A percentile compares a stretch with the other conserved stretches of the same genome.
Conservation (phyloP, 208 protist species). For the Strigomonas galati region DNA sequence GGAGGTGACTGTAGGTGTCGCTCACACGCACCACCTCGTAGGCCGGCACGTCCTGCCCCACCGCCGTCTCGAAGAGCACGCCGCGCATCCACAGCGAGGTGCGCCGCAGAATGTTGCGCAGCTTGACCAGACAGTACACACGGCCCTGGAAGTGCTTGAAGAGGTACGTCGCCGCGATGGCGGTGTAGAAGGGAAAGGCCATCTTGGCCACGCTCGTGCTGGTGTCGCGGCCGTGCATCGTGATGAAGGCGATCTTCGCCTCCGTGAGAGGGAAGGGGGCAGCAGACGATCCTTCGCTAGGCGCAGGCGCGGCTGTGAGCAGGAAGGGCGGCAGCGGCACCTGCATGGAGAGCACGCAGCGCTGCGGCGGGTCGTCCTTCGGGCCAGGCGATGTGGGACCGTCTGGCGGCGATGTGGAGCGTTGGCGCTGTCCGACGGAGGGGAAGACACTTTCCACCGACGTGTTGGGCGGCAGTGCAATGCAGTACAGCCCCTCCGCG, state of each 20-base stretch:
- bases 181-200: slow-evolving; percentile 25
- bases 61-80: slow-evolving; percentile 37
- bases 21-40: slow-evolving; percentile 69
- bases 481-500: neutral
- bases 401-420: neutral
- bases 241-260: slow-evolving; percentile 40
- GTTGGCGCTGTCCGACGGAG: too few species aligned
- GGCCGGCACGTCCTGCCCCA: slow-evolving; percentile 42
- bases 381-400: neutral
- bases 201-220: slow-evolving; percentile 32
- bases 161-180: slow-evolving; percentile 37
- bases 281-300: neutral
- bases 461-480: neutral
- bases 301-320: slow-evolving; percentile 17
- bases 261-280: slow-evolving; percentile 12
- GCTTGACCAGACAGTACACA: slow-evolving; percentile 71
- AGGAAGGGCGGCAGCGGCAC: slow-evolving; percentile 62
- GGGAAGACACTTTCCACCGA: neutral
- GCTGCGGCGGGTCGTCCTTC: neutral
- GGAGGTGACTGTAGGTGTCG: slow-evolving; percentile 43
- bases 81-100: slow-evolving; percentile 83
- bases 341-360: slow-evolving; percentile 3
- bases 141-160: slow-evolving; percentile 72
- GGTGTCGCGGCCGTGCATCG: slow-evolving; percentile 43
- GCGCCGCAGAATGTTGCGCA: slow-evolving; percentile 49